phyloP scores from a whole-genome alignment of 2,329 filamentous ascomycete genomes.

The Aplosporella prunicola region DNA sequence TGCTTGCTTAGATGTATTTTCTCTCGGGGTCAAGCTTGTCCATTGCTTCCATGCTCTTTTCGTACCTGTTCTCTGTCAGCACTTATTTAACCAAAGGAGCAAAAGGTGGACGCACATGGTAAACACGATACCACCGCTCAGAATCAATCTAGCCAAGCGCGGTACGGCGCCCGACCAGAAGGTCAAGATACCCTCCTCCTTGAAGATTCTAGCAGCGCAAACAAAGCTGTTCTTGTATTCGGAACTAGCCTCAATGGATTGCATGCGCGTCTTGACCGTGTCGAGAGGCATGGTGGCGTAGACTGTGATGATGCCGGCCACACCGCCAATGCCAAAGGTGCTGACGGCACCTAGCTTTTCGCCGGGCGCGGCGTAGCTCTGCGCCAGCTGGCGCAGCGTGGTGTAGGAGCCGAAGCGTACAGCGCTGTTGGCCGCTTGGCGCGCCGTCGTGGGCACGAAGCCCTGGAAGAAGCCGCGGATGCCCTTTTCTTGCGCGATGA shows the following conservation, averaged over 20 bases:
- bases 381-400: slow-evolving; percentile 78
- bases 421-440: slow-evolving; percentile 90
- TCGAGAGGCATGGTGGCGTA: slow-evolving; percentile 64
- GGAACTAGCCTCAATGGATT: slow-evolving; percentile 75
- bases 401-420: slow-evolving; percentile 88
- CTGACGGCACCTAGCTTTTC: slow-evolving; percentile 84
- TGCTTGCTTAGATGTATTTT: slow-evolving; percentile 56
- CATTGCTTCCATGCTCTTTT: slow-evolving; percentile 90
- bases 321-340: slow-evolving; percentile 83
- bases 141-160: slow-evolving; percentile 68
- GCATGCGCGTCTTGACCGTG: slow-evolving; percentile 96
- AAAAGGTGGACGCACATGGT: slow-evolving; percentile 43
- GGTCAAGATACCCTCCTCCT: slow-evolving; percentile 78
- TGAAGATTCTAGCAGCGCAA: slow-evolving; percentile 75
- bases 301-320: slow-evolving; percentile 87
- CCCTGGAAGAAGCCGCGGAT: slow-evolving; percentile 93
- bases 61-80: slow-evolving; percentile 47
- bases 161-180: slow-evolving; percentile 93
- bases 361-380: slow-evolving; percentile 84
- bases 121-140: slow-evolving; percentile 96
- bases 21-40: slow-evolving; percentile 70
- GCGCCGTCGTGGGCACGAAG: slow-evolving; percentile 86
- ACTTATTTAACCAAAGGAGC: not conserved
- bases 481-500: slow-evolving; percentile 83
- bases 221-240: slow-evolving; percentile 81